Evolutionary conservation across 2,329 filamentous ascomycete species (phyloP), one percentile per base, ranked within the genome.

Genomic region (Fusarium nodosum): DNA sequence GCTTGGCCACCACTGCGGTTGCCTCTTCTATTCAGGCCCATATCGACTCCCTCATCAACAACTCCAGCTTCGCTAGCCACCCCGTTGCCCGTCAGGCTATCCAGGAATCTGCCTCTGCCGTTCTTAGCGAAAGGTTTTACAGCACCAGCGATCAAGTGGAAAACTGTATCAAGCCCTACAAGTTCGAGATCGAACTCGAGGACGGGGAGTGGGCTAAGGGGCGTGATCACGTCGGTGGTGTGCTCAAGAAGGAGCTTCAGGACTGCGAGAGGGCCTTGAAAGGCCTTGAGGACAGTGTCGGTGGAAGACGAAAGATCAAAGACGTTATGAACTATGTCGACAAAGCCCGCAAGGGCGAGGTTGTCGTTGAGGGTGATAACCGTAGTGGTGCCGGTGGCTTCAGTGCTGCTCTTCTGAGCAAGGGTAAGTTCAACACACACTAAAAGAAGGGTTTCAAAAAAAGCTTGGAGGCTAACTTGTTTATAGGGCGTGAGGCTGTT

Each of bases 161-260:
- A 79, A 98, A 98, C 77, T 99, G 95, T 77, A 97, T 99, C 81
- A 99, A 99, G 80, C 96, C 97, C 0, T 99, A 95, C 84, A 99
- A 99, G 78, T 98, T 95, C 72, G 94, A 97, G 67, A 97, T 99
- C 61, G 96, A 99, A 74, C 90, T 99, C 45, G 93, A 97, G 75
- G 92, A 94, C 39, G 85, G 89, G 10, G 97, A 99, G 78, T 99
- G 96, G 96, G 79, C 85, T 5, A 89, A 92, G 64, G 94, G 94
- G 1, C 86, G 95, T 53, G 94, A 97, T 46, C 96, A 97, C 72
- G 91, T 95, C 2, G 87, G 89, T 39, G 86, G 84, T 11, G 90
- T 96, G 2, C 82, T 99, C n/a, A 97, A 97, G 79, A 90, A 91
- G 52, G 96, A 99, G 78, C 84, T 99, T 6, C 86, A 88, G 60